These are phyloP conservation scores for Hamamelis virginiana DNA, from an alignment of 164 flowering plant species.

Conservation along the genomic window DNA sequence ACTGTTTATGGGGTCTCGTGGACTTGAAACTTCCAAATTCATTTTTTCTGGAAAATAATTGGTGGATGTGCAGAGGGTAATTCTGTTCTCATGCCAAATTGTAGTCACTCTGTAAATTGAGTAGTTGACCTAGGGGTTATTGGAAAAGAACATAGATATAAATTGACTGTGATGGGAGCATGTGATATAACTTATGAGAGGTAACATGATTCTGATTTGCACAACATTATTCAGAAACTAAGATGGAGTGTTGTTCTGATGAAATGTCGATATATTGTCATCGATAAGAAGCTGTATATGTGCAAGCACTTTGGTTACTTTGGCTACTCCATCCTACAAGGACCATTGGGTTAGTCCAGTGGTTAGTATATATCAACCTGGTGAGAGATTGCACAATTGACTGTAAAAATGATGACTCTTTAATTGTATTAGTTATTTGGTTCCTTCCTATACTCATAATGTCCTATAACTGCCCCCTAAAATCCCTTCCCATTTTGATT, in stretches of 20 bases:
- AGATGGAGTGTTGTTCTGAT: background rate
- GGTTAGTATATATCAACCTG: background rate
- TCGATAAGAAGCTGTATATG: background rate
- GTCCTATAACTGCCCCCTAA: background rate
- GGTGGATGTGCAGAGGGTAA: background rate
- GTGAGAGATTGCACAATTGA: background rate
- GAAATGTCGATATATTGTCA: background rate
- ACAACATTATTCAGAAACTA: background rate
- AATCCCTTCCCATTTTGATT: slow-evolving; percentile 3
- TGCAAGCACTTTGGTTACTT: background rate
- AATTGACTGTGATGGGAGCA: background rate
- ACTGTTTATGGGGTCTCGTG: background rate
- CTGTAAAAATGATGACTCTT: background rate
- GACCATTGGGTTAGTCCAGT: background rate
- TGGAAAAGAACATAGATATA: background rate
- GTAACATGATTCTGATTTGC: too few species aligned
- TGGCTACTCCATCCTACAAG: background rate
- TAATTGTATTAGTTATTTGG: background rate
- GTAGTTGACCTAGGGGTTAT: background rate
- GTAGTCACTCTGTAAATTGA: background rate
- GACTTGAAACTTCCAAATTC: background rate
- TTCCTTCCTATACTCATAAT: background rate
- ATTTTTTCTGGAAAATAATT: background rate
- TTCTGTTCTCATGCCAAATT: background rate
- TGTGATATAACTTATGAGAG: too few species aligned